These are phyloP conservation scores for Psophocarpus tetragonolobus DNA, from an alignment of 306 rosid genomes.

Conservation along the genomic window DNA sequence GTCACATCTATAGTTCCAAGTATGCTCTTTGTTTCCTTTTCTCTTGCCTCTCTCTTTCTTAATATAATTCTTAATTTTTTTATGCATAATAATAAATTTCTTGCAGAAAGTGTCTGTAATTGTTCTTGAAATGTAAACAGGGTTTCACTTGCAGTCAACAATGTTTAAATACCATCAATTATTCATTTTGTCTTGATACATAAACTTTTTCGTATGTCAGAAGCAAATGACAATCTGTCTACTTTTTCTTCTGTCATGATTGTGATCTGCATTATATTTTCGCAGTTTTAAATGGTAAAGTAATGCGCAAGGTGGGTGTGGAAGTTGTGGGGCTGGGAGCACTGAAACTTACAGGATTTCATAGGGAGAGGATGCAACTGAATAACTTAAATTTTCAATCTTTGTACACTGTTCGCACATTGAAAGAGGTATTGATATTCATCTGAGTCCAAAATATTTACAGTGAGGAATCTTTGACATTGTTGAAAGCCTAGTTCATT, in stretches of 20 bases:
- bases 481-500: background rate
- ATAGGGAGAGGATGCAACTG: slow-evolving; percentile 79
- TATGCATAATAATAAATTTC: slow-evolving; percentile 19
- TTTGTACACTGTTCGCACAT: slow-evolving; percentile 75
- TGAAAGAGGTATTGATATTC: slow-evolving; percentile 73
- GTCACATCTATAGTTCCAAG: slow-evolving; percentile 91
- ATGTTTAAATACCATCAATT: slow-evolving; percentile 2
- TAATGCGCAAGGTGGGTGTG: slow-evolving; percentile 87
- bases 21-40: slow-evolving; percentile 46
- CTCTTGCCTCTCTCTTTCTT: slow-evolving; percentile 9
- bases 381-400: slow-evolving; percentile 72
- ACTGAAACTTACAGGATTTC: slow-evolving; percentile 79
- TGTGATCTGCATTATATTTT: slow-evolving; percentile 17
- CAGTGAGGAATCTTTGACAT: background rate
- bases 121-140: background rate
- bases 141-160: background rate
- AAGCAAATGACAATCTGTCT: slow-evolving; percentile 10
- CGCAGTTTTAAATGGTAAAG: slow-evolving; percentile 81
- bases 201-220: background rate
- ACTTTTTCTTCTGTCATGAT: slow-evolving; percentile 7
- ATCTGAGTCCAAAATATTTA: slow-evolving; percentile 23
- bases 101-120: background rate
- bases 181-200: slow-evolving; percentile 1
- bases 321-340: slow-evolving; percentile 94
- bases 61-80: slow-evolving; percentile 12